Percentiles rank a stretch among this genome's conserved stretches.
Conservation (phyloP, 75 land plant species). For the Selaginella tamariscina region DNA sequence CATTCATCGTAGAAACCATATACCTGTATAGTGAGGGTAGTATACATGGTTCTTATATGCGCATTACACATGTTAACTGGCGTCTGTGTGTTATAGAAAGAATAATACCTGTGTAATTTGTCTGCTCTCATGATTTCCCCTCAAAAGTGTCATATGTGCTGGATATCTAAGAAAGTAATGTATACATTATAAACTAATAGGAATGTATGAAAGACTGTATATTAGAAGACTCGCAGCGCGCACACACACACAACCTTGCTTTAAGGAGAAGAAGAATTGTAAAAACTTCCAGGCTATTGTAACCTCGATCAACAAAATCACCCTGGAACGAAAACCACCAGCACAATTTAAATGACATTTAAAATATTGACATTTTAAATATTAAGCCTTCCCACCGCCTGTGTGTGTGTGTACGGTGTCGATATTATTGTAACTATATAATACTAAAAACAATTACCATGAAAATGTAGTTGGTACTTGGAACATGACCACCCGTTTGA, state of each 20-base stretch:
- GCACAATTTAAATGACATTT: neutral
- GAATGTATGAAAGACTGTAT: too few relatives aligned
- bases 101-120: slow-evolving; percentile 78
- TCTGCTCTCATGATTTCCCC: slow-evolving; percentile 99
- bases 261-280: slow-evolving; percentile 91
- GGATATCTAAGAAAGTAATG: slow-evolving; percentile 52
- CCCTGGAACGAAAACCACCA: slow-evolving; percentile 3
- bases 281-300: slow-evolving; percentile 93
- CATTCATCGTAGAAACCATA: slow-evolving; percentile 99
- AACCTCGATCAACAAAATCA: slow-evolving; percentile 74
- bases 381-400: too few relatives aligned
- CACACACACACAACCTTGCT: too few relatives aligned
- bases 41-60: too few relatives aligned
- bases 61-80: too few relatives aligned
- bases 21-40: slow-evolving; percentile 36
- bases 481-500: slow-evolving; percentile 97
- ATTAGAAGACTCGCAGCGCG: too few relatives aligned
- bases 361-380: too few relatives aligned
- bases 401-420: neutral
- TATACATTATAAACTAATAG: too few relatives aligned
- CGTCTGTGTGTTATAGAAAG: neutral
- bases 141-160: slow-evolving; percentile 87
- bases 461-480: slow-evolving; percentile 89
- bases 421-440: neutral
- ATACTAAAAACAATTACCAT: slow-evolving; percentile 39